Evolutionary conservation across 1,284 basidiomycete species (phyloP).

Genomic region (Phellopilus nigrolimitatus): DNA sequence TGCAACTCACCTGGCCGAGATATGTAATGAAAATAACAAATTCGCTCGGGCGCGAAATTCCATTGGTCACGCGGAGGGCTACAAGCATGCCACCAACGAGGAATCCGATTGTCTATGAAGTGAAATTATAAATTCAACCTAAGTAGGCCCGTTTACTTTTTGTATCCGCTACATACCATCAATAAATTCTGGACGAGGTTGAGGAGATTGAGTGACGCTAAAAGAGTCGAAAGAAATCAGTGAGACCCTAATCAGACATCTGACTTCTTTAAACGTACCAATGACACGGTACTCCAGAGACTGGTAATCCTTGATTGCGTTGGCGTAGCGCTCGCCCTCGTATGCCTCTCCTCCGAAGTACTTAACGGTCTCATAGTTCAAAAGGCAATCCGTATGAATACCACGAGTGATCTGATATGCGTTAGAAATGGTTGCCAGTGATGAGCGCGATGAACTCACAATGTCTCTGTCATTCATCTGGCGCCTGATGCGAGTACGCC

Average conservation of each 20-base stretch:
- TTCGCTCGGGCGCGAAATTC: slow-evolving; percentile 44
- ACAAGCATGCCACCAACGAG: slow-evolving; percentile 77
- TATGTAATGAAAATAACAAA: slow-evolving; percentile 82
- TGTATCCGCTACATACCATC: slow-evolving; percentile 43
- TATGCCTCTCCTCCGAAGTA: slow-evolving; percentile 82
- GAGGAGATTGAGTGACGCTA: slow-evolving; percentile 66
- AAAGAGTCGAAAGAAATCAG: slow-evolving; percentile 7
- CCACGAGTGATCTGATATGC: slow-evolving; percentile 54
- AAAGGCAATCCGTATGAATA: slow-evolving; percentile 74
- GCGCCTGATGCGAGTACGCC: slow-evolving; percentile 66
- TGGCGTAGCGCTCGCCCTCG: slow-evolving; percentile 69
- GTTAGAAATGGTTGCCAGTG: slow-evolving; percentile 7
- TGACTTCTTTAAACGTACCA: slow-evolving; percentile 42
- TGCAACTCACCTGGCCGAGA: slow-evolving; percentile 57
- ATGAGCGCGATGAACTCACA: slow-evolving; percentile 33
- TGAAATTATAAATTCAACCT: background rate
- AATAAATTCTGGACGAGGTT: slow-evolving; percentile 79
- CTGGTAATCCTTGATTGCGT: slow-evolving; percentile 76
- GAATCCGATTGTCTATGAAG: slow-evolving; percentile 59
- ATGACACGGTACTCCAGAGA: slow-evolving; percentile 70
- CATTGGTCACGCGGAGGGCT: slow-evolving; percentile 55
- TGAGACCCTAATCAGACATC: background rate
- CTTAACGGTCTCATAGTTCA: slow-evolving; percentile 84
- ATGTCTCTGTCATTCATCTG: slow-evolving; percentile 77
- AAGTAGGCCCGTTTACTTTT: background rate